Percentiles rank a stretch among this genome's conserved stretches.
These are phyloP conservation scores for Cystobasidium ongulense DNA, from an alignment of 768 basidiomycete species.

Conservation along the genomic window DNA sequence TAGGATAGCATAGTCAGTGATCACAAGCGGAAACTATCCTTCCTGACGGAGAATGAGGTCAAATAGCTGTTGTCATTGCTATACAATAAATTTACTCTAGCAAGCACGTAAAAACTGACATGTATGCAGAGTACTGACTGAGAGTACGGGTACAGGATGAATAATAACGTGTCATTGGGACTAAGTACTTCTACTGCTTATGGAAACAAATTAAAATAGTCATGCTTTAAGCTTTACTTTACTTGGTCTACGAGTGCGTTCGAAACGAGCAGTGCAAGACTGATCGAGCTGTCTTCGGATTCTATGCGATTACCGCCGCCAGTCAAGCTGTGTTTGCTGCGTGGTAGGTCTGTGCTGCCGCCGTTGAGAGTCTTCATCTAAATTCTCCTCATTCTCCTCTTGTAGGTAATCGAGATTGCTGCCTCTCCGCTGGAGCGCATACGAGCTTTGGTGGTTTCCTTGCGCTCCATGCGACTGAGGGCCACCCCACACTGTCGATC, in stretches of 20 bases:
- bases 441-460: background rate
- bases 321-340: background rate
- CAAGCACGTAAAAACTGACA: background rate
- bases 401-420: slow-evolving; percentile 6
- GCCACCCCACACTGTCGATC: background rate
- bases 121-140: background rate
- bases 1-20: no score
- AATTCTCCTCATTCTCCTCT: slow-evolving; percentile 15
- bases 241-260: no score
- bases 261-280: no score
- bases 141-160: background rate
- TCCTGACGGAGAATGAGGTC: background rate
- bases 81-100: background rate
- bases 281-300: background rate
- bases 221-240: no score
- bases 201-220: background rate
- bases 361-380: background rate
- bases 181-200: background rate
- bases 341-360: background rate
- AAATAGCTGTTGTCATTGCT: background rate
- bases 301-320: background rate
- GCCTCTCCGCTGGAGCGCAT: background rate
- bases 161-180: background rate
- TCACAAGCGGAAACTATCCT: background rate
- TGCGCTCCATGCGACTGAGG: background rate